phyloP scores from a whole-genome alignment of 148 eudicot genomes.

The Silene uniflora region DNA sequence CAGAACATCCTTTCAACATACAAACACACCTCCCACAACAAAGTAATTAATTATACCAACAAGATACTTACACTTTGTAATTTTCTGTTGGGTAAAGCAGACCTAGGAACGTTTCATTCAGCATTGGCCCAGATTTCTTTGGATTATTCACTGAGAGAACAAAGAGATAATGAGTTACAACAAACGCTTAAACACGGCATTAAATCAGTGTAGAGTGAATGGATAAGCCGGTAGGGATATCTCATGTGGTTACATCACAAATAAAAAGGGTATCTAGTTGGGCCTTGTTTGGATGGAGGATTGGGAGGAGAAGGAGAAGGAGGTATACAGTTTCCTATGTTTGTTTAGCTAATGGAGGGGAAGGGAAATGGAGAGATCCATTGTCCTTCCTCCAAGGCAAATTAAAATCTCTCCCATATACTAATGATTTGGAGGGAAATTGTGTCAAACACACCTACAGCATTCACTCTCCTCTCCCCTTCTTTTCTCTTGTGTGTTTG shows the following conservation, averaged over 20 bases:
- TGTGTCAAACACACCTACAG: too few species aligned
- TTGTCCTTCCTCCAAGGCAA: too few species aligned
- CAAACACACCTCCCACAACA: slow-evolving; percentile 3
- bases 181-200: not conserved
- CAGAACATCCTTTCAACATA: not conserved
- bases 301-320: too few species aligned
- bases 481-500: too few species aligned
- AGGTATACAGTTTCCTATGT: too few species aligned
- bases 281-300: too few species aligned
- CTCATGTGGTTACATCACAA: not conserved
- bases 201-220: not conserved
- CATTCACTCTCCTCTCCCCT: too few species aligned
- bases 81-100: slow-evolving; percentile 90
- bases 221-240: not conserved
- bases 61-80: slow-evolving; percentile 82
- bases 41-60: not conserved
- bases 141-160: slow-evolving; percentile 82
- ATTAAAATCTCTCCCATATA: too few species aligned
- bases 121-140: slow-evolving; percentile 83
- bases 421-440: too few species aligned
- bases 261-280: too few species aligned
- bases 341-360: too few species aligned
- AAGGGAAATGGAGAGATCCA: too few species aligned
- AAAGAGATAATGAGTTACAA: slow-evolving; percentile 11
- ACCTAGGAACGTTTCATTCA: slow-evolving; percentile 93